phyloP scores from a whole-genome alignment of 371 early-diverging fungal species.

The Mucor velutinosus region DNA sequence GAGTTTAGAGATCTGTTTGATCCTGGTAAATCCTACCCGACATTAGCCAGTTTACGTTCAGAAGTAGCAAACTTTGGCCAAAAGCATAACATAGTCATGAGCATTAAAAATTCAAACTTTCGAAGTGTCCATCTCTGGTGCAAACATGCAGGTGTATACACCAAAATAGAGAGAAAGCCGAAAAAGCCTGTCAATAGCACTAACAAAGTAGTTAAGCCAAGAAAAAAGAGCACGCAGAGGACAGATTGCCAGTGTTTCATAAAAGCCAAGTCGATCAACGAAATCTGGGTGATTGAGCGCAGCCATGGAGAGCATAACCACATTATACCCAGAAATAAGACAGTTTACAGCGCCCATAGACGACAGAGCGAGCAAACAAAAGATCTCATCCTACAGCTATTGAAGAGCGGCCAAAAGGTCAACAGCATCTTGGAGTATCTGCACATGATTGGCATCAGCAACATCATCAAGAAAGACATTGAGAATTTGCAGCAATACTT shows the following conservation, averaged over 20 bases:
- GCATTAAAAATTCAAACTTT: constrained; percentile 16
- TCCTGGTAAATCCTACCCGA: background rate
- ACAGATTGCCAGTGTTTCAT: constrained; percentile 12
- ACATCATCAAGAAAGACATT: constrained; percentile 19
- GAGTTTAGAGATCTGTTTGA: background rate
- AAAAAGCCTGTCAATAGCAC: background rate
- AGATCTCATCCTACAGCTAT: constrained; percentile 4
- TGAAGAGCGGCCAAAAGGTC: constrained; percentile 10
- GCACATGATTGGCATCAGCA: constrained; percentile 10
- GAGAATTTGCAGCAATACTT: constrained; percentile 14
- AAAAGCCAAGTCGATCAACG: constrained; percentile 4
- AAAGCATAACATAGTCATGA: constrained; percentile 13
- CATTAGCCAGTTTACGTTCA: background rate
- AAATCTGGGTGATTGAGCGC: constrained; percentile 10
- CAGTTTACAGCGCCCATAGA: constrained; percentile 12
- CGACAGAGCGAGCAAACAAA: constrained; percentile 7
- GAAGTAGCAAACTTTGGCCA: constrained; percentile 2
- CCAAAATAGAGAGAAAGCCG: constrained; percentile 4
- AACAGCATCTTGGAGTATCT: background rate
- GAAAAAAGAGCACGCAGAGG: constrained; percentile 12
- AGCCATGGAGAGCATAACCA: constrained; percentile 14
- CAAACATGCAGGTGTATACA: constrained; percentile 16
- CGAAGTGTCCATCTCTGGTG: constrained; percentile 13
- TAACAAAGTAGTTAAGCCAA: background rate
- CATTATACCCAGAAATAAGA: constrained; percentile 2